Evolutionary conservation across 228 moss, liverwort and hornwort genomes (phyloP), one percentile per base, ranked within the genome.

Genomic region (Sphagnum magellanicum): DNA sequence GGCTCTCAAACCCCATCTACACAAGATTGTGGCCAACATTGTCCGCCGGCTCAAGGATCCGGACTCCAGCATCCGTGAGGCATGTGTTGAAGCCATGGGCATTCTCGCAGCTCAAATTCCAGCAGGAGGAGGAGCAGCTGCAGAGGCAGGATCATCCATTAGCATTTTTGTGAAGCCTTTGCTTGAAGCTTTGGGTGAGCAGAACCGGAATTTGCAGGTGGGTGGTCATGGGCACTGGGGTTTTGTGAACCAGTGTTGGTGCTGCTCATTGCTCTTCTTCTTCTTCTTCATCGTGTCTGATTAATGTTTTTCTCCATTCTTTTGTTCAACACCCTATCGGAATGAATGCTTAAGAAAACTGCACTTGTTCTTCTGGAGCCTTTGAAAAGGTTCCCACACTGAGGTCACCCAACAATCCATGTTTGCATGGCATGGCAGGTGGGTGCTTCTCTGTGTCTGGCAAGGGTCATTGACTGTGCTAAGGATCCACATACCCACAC

Each of bases 21-120:
- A 85, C 5, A 91, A 89, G 84, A 90, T 93, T 69, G 86, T 92
- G 60, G 75, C 79, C 48, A 98, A 88, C 9, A 91, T 98, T 64
- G 89, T 92, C 4, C 78, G 93, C 4, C 81, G 93, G 10, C 78
- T 98, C 62, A 93, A 92, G 81, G 93, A 98, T 60, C 81, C 93
- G 9, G 83, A 98, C 50, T 90, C 85, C 52, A 86, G 82, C 16
- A 91, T 98, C 6, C 87, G 90, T 6, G 89, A 98, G 68, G 93
- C 93, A 0, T 91, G 97, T 16, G 84, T 93, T 4, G 91, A 98
- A 32, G 81, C 85, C 5, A 89, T 98, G 1, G 87, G 93, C 14
- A 69, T 78, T 47, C 60, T 98, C 50, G 81, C 93, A 52, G 80
- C 81, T 5, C 85, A 88, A 58, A 83, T 90, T 52, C 81, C 74